phyloP scores from a whole-genome alignment of 371 early-diverging fungal species.

The Nosema bombycis region DNA sequence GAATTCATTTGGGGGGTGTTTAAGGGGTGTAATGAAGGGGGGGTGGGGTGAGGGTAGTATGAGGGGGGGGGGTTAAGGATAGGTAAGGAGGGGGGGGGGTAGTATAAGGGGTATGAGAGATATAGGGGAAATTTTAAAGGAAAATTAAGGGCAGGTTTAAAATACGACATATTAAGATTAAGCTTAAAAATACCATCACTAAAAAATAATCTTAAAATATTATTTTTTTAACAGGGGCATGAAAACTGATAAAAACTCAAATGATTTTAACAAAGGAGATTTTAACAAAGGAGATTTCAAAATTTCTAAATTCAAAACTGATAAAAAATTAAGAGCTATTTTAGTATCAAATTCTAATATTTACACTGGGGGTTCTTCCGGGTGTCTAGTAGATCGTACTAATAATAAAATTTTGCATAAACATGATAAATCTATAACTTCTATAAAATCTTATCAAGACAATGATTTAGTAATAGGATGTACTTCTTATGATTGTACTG shows the following conservation, averaged over 20 bases:
- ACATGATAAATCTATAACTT: conserved; percentile 35
- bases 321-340: conserved; percentile 35
- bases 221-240: no score
- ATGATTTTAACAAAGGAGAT: no score
- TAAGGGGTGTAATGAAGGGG: no score
- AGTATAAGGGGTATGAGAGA: no score
- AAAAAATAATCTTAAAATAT: conserved; percentile 12
- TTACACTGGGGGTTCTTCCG: conserved; percentile 38
- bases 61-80: no score
- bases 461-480: conserved; percentile 27
- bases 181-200: not conserved
- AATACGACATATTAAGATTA: not conserved
- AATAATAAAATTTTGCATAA: conserved; percentile 23
- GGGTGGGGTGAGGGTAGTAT: no score
- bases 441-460: conserved; percentile 19
- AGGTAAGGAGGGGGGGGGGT: no score
- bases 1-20: conserved; percentile 21
- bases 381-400: conserved; percentile 6
- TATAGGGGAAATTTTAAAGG: conserved; percentile 10
- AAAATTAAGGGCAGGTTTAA: not conserved
- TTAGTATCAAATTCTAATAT: conserved; percentile 6
- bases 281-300: no score
- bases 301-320: conserved; percentile 1
- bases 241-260: no score
- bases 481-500: conserved; percentile 51